Conservation (phyloP, 2,329 filamentous ascomycete genomes). For the Chaetomiaceae sp. region DNA sequence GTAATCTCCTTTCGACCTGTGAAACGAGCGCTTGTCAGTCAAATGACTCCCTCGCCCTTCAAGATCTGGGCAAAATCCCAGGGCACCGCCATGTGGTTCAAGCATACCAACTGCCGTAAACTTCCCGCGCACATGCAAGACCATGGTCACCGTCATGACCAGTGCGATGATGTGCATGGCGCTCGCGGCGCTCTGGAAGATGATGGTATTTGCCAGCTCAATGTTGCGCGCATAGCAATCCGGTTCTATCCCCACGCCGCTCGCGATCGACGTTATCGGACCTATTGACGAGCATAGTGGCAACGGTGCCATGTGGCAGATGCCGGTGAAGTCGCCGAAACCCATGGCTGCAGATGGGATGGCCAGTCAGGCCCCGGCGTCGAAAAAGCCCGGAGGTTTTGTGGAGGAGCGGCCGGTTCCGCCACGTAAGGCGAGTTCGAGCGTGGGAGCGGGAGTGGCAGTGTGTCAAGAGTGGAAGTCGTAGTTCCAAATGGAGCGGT, state of each 20-base stretch:
- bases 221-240: conserved; percentile 93
- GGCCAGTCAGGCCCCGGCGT: conserved; percentile 13
- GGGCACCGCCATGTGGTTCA: too few species aligned
- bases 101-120: conserved; percentile 98
- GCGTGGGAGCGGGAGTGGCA: too few species aligned
- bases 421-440: not conserved
- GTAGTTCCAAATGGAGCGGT: too few species aligned
- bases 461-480: too few species aligned
- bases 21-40: conserved; percentile 15
- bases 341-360: conserved; percentile 42
- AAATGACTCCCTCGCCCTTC: too few species aligned
- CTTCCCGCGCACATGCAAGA: conserved; percentile 92
- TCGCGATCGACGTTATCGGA: conserved; percentile 62
- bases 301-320: conserved; percentile 81
- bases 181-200: conserved; percentile 87
- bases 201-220: conserved; percentile 95
- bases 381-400: not conserved
- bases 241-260: conserved; percentile 74
- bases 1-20: conserved; percentile 64
- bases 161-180: conserved; percentile 90
- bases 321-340: conserved; percentile 84
- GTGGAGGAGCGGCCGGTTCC: not conserved
- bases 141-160: conserved; percentile 94
- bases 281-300: conserved; percentile 86
- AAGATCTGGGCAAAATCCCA: too few species aligned